These are phyloP conservation scores for Neurospora sp. DNA, from an alignment of 495 filamentous ascomycete genomes.

Conservation along the genomic window DNA sequence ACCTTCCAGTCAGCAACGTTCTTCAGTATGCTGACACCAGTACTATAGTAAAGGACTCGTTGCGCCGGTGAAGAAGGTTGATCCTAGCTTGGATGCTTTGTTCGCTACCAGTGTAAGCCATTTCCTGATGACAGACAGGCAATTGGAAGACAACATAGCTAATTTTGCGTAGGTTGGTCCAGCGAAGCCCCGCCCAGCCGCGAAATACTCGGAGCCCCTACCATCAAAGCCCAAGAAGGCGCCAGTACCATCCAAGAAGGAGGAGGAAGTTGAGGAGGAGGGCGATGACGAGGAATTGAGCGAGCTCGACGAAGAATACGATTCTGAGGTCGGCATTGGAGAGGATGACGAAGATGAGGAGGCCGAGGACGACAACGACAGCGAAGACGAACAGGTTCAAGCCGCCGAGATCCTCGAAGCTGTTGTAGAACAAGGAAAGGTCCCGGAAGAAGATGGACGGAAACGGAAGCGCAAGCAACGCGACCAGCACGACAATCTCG, in stretches of 20 bases:
- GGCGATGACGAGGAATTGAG: constrained; percentile 21
- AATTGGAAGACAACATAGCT: constrained; percentile 6
- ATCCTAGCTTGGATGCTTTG: constrained; percentile 67
- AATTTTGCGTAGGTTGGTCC: constrained; percentile 49
- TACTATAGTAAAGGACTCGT: constrained; percentile 23
- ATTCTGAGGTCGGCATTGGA: constrained; percentile 29
- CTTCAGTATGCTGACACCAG: neutral
- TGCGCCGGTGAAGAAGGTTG: constrained; percentile 45
- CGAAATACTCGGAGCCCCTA: constrained; percentile 36
- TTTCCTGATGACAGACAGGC: constrained; percentile 13
- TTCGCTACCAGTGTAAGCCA: constrained; percentile 71
- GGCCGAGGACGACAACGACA: constrained; percentile 26
- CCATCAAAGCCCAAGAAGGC: constrained; percentile 15
- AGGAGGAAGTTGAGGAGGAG: constrained; percentile 4
- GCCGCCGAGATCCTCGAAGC: constrained; percentile 20
- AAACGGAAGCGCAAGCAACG: constrained; percentile 72
- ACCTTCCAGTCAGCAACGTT: neutral
- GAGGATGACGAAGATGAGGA: constrained; percentile 33
- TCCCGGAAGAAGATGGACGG: constrained; percentile 24
- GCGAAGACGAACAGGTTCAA: constrained; percentile 22
- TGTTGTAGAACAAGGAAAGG: constrained; percentile 14
- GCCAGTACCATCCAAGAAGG: constrained; percentile 5
- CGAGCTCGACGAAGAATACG: constrained; percentile 29
- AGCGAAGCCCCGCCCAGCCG: constrained; percentile 46
- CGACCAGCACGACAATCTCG: constrained; percentile 62